Percentiles rank a stretch among this genome's conserved stretches.
Evolutionary conservation across 257 asterid genomes (phyloP).

Genomic region (Solanum piurae): DNA sequence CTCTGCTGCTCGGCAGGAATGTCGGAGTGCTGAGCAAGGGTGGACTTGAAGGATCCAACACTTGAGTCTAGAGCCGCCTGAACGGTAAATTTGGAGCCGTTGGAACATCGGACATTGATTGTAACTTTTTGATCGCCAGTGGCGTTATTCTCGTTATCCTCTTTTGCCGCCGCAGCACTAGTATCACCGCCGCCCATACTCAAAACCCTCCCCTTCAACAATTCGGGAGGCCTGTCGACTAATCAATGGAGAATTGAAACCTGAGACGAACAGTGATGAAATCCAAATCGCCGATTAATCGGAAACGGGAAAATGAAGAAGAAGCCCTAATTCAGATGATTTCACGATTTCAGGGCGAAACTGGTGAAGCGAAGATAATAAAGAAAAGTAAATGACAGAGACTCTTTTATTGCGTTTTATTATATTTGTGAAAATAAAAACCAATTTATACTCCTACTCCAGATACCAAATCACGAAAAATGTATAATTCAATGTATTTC

Average conservation of each 20-base stretch:
- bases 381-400: not conserved
- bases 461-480: not conserved
- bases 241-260: not conserved
- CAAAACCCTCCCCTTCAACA: not conserved
- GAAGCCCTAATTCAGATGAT: not conserved
- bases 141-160: conserved; percentile 5
- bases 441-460: not conserved
- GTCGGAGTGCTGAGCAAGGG: conserved; percentile 30
- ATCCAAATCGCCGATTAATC: not conserved
- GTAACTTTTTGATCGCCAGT: conserved; percentile 17
- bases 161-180: conserved; percentile 7
- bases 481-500: not conserved
- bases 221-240: not conserved
- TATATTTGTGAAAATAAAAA: not conserved
- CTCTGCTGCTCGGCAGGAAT: conserved; percentile 47
- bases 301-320: not conserved
- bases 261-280: not conserved
- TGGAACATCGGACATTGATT: conserved; percentile 34
- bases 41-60: conserved; percentile 37
- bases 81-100: conserved; percentile 38
- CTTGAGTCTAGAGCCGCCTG: conserved; percentile 30
- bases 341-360: not conserved
- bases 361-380: not conserved
- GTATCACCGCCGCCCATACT: conserved; percentile 43
- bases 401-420: not conserved